These are phyloP conservation scores for Skeletonema costatum DNA, from an alignment of 108 stramenopile species.

Conservation along the genomic window DNA sequence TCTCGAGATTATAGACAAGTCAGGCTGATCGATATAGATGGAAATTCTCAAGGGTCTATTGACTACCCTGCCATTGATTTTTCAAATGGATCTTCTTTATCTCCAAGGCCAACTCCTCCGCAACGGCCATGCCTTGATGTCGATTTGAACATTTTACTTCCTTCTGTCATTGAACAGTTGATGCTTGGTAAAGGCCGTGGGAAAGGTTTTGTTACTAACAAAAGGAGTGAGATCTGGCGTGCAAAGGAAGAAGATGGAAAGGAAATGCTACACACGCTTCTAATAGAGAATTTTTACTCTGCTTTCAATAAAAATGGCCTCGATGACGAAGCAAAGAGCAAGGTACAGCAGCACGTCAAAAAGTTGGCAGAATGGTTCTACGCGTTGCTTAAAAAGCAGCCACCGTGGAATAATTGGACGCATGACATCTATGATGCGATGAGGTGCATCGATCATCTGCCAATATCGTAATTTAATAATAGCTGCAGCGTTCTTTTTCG, in stretches of 20 bases:
- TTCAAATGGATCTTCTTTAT: slow-evolving; percentile 8
- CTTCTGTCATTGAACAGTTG: slow-evolving; percentile 63
- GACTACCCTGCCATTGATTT: slow-evolving; percentile 35
- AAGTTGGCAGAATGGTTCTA: slow-evolving; percentile 75
- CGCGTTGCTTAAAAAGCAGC: slow-evolving; percentile 66
- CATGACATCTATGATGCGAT: slow-evolving; percentile 82
- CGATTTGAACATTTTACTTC: slow-evolving; percentile 66
- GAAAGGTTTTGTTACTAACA: slow-evolving; percentile 62
- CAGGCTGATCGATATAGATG: slow-evolving; percentile 71
- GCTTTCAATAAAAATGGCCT: not conserved
- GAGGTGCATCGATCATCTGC: slow-evolving; percentile 81
- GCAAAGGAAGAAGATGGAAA: slow-evolving; percentile 56
- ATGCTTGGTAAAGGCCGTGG: slow-evolving; percentile 77
- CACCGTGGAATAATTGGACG: slow-evolving; percentile 79
- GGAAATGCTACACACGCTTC: slow-evolving; percentile 43
- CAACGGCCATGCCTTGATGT: slow-evolving; percentile 72
- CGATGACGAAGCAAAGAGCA: slow-evolving; percentile 29
- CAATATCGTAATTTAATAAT: slow-evolving; percentile 36
- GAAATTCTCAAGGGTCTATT: slow-evolving; percentile 52
- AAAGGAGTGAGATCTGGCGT: slow-evolving; percentile 61
- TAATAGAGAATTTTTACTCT: slow-evolving; percentile 68
- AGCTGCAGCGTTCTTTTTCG: not conserved
- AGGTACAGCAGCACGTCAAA: slow-evolving; percentile 31
- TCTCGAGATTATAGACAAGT: slow-evolving; percentile 67
- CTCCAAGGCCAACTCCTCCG: slow-evolving; percentile 8